These are phyloP conservation scores for Saposhnikovia divaricata DNA, from an alignment of 129 eudicot genomes.

Conservation along the genomic window DNA sequence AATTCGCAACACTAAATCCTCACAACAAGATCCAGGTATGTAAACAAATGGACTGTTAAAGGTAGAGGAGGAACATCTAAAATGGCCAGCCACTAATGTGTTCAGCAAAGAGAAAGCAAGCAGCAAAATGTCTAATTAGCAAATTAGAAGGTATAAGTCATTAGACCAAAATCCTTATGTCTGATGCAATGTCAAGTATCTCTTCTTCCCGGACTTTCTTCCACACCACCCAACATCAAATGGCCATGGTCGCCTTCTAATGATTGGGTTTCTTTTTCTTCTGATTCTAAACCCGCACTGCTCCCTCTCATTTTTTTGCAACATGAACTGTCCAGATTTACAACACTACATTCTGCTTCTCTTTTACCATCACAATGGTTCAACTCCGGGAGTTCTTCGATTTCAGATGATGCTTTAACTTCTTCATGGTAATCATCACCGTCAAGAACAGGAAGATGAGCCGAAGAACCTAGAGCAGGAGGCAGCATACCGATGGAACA, in stretches of 20 bases:
- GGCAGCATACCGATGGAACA: conserved; percentile 91
- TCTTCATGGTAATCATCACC: conserved; percentile 12
- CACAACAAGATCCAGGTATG: neutral
- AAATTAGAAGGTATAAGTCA: neutral
- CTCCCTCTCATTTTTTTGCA: conserved; percentile 20
- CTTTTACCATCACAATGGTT: conserved; percentile 19
- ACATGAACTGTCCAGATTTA: conserved; percentile 11
- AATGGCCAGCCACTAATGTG: neutral
- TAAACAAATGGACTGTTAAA: neutral
- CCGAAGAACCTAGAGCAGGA: conserved; percentile 46
- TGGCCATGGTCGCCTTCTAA: conserved; percentile 23
- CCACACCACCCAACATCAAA: conserved; percentile 41
- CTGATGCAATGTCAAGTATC: conserved; percentile 28
- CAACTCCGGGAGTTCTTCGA: neutral
- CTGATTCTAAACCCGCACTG: conserved; percentile 9
- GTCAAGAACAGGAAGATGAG: conserved; percentile 61
- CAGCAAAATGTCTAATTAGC: neutral
- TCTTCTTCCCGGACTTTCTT: conserved; percentile 33
- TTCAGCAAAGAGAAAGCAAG: neutral
- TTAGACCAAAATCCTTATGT: conserved; percentile 24
- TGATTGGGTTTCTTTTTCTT: neutral
- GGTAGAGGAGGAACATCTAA: neutral
- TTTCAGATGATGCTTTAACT: conserved; percentile 5
- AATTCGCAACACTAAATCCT: neutral
- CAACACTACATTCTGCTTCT: conserved; percentile 27